Conservation (phyloP, 2,329 filamentous ascomycete genomes). For the Pseudopyricularia javanii region DNA sequence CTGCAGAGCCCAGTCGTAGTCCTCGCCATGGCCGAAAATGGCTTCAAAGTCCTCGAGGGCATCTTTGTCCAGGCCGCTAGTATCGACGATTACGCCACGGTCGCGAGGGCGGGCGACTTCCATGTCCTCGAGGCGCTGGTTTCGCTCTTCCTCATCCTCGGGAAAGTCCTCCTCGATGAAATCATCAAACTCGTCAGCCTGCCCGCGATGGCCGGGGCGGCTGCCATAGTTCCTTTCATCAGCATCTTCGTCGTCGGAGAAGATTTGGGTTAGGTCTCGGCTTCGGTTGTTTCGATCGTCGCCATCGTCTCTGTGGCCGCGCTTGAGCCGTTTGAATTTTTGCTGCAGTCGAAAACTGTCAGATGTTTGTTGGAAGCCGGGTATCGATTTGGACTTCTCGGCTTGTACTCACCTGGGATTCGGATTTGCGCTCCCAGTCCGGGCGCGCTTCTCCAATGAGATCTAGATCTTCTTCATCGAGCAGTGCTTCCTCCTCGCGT, state of each 20-base stretch:
- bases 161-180: slow-evolving; percentile 97
- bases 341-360: slow-evolving; percentile 34
- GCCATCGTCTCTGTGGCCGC: slow-evolving; percentile 63
- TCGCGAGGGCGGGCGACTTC: slow-evolving; percentile 76
- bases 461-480: slow-evolving; percentile 94
- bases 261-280: slow-evolving; percentile 80
- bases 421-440: slow-evolving; percentile 53
- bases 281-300: slow-evolving; percentile 51
- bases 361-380: neutral
- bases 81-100: slow-evolving; percentile 60
- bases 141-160: slow-evolving; percentile 68
- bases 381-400: neutral
- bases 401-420: slow-evolving; percentile 50
- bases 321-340: slow-evolving; percentile 94
- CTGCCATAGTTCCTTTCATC: slow-evolving; percentile 39
- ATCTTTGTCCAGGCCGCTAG: slow-evolving; percentile 78
- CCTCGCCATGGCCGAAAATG: slow-evolving; percentile 90
- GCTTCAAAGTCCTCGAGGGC: slow-evolving; percentile 91
- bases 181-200: slow-evolving; percentile 75
- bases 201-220: slow-evolving; percentile 41
- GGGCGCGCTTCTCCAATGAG: slow-evolving; percentile 77
- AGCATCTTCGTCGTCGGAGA: slow-evolving; percentile 84
- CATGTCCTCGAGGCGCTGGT: slow-evolving; percentile 68
- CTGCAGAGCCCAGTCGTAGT: slow-evolving; percentile 90
- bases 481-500: slow-evolving; percentile 72